Conservation (phyloP, 2,329 filamentous ascomycete genomes). For the Hypocrella siamensis region DNA sequence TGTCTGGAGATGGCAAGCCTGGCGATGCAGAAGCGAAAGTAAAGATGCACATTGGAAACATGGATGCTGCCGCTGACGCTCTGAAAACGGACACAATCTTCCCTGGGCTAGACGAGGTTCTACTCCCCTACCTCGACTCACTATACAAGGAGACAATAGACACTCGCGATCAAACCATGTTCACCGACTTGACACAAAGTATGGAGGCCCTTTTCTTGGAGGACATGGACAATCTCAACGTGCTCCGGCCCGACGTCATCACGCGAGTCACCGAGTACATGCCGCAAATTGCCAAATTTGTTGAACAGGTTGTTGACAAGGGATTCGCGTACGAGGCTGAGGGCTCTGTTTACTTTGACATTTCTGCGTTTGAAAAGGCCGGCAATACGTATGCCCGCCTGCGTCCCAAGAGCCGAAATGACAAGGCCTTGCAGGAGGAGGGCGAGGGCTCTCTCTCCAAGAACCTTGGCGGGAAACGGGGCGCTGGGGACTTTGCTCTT, state of each 20-base stretch:
- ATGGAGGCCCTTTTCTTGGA: conserved; percentile 81
- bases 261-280: conserved; percentile 91
- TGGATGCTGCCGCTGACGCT: conserved; percentile 32
- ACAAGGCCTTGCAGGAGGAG: conserved; percentile 71
- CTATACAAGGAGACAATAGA: conserved; percentile 47
- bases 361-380: conserved; percentile 64
- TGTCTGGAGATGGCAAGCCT: conserved; percentile 41
- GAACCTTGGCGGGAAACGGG: conserved; percentile 50
- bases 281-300: conserved; percentile 71
- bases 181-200: conserved; percentile 69
- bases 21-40: conserved; percentile 73
- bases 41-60: conserved; percentile 71
- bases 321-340: conserved; percentile 71
- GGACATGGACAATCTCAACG: conserved; percentile 78
- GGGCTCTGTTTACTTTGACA: conserved; percentile 91
- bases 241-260: conserved; percentile 63
- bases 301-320: conserved; percentile 68
- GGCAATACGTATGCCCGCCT: conserved; percentile 78
- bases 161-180: conserved; percentile 53
- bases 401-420: conserved; percentile 70
- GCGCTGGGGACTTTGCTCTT: conserved; percentile 71
- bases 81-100: conserved; percentile 34
- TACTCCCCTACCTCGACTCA: conserved; percentile 71
- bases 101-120: conserved; percentile 44
- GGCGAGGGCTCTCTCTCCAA: conserved; percentile 72